Base-by-base conservation (phyloP, 352 stramenopile genomes). In the Blastocystis sp. region DNA sequence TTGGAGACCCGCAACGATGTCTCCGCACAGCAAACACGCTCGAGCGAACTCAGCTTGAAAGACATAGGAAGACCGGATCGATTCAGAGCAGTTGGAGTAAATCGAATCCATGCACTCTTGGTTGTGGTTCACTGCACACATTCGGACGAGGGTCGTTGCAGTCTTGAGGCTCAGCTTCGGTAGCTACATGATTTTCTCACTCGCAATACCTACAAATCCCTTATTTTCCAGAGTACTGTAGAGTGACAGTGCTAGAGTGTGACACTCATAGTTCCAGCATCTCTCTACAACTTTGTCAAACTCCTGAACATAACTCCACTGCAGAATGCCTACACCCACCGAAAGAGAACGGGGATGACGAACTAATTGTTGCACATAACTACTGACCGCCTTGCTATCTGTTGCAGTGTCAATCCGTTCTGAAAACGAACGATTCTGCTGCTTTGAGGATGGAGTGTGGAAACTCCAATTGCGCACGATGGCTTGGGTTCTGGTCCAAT, bases 31-130 rank as follows among this genome's bases (percentile, higher is more conserved):
- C 26, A 84, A 45, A 50, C 59, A 53, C 8, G 73, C 73, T 29
- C 73, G 73, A 64, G 73, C 73, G 39, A 66, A 84, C 26, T 84
- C 73, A 9, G 73, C 73, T 45, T 84, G 50, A 45, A 84, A 84
- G 13, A 26, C 2, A n/a, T 4, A 66, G 5, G 29, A 54, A 50
- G 41, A n/a, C 11, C 73, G 73, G 11, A 84, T 53, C 2, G 34
- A 18, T 23, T 34, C 29, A 18, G 73, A 41, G n/a, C 53, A 43
- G 15, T 68, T 64, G n/a, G 59, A 50, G 56, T 68, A 84, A 50
- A 84, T 39, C 11, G 26, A 13, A 29, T 84, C 73, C 4, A 84
- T 84, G 0, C 29, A 20, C 11, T 50, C 39, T 20, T 50, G 59
- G 53, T 84, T 45, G 23, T 41, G 59, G 3, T 66, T 84, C n/a